Percentiles rank a stretch among this genome's conserved stretches.
These are phyloP conservation scores for Gossypium lobatum DNA, from an alignment of 441 rosid species.

Conservation along the genomic window DNA sequence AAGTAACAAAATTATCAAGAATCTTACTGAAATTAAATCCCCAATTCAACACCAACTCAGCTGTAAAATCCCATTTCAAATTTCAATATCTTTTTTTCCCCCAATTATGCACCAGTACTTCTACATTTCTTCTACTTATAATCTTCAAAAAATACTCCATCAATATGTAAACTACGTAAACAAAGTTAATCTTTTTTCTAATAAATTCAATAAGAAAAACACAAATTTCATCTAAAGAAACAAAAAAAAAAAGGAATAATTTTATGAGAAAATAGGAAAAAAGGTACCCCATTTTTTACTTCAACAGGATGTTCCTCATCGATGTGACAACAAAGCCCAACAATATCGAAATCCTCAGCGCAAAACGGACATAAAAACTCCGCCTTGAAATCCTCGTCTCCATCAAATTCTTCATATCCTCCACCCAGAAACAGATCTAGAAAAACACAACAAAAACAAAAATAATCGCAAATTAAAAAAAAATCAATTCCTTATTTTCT, in stretches of 20 bases:
- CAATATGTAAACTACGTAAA: too few species aligned
- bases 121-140: background rate
- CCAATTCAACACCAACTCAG: too few species aligned
- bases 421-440: conserved; percentile 49
- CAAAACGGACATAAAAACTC: conserved; percentile 76
- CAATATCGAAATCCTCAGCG: conserved; percentile 67
- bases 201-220: background rate
- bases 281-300: conserved; percentile 62
- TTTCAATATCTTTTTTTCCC: too few species aligned
- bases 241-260: background rate
- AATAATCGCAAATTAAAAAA: too few species aligned
- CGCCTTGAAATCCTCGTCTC: conserved; percentile 48
- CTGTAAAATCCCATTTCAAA: too few species aligned
- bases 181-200: background rate
- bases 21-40: too few species aligned
- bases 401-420: conserved; percentile 46
- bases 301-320: conserved; percentile 81
- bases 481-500: background rate
- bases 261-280: background rate
- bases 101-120: too few species aligned
- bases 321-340: conserved; percentile 78
- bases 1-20: too few species aligned
- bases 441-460: too few species aligned
- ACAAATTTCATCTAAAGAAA: background rate
- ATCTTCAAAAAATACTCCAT: too few species aligned